phyloP scores from a whole-genome alignment of 192 early-diverging fungal genomes.

The Backusella parvicylindrica region DNA sequence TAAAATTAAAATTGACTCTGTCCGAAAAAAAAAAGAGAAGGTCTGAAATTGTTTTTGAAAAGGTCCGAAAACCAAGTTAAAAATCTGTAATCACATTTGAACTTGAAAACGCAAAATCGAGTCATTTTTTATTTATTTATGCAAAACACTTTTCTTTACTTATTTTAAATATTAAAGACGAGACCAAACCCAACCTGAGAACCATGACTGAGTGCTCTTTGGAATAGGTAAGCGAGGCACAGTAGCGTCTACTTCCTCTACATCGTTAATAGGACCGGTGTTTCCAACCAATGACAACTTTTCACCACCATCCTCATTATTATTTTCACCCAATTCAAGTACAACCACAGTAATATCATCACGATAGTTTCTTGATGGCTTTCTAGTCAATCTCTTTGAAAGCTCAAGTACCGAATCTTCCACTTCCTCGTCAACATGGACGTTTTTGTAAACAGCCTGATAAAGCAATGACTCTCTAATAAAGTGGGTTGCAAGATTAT shows the following conservation, averaged over 20 bases:
- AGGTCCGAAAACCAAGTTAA: too few species aligned
- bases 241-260: not conserved
- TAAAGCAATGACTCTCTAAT: slow-evolving; percentile 19
- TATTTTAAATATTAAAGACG: slow-evolving; percentile 13
- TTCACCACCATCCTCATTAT: not conserved
- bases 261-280: slow-evolving; percentile 6
- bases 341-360: slow-evolving; percentile 85
- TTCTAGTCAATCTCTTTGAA: slow-evolving; percentile 29
- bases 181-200: slow-evolving; percentile 16
- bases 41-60: not conserved
- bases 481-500: slow-evolving; percentile 27
- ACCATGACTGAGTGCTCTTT: slow-evolving; percentile 2
- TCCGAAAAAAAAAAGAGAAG: not conserved
- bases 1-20: too few species aligned
- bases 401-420: slow-evolving; percentile 20
- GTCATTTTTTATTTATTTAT: not conserved
- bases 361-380: slow-evolving; percentile 54
- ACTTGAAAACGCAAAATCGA: too few species aligned
- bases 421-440: not conserved
- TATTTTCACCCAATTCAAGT: slow-evolving; percentile 26
- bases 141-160: not conserved
- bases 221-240: not conserved
- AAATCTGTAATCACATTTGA: too few species aligned
- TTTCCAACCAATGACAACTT: not conserved
- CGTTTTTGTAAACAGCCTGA: slow-evolving; percentile 24